Conservation (phyloP, 169 alveolate species). For the Plasmodium ovale region DNA sequence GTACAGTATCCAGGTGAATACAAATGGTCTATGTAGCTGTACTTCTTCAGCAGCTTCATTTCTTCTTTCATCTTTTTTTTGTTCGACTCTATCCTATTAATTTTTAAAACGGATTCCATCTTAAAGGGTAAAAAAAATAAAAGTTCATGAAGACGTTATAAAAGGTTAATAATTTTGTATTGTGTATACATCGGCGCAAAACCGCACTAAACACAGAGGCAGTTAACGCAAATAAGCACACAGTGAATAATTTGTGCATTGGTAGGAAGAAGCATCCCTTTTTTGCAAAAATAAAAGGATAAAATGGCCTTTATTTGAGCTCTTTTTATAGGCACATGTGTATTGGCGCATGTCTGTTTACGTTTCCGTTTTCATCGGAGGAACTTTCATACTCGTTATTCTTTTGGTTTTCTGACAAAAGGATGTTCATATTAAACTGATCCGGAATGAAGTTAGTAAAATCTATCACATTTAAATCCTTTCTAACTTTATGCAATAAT, state of each 20-base stretch:
- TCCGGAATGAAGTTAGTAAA: slow-evolving; percentile 43
- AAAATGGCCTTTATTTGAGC: too few relatives aligned
- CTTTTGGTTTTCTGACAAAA: slow-evolving; percentile 3
- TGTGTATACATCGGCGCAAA: background rate
- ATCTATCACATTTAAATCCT: slow-evolving; percentile 20
- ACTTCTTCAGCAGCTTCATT: slow-evolving; percentile 34
- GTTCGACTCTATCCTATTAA: slow-evolving; percentile 17
- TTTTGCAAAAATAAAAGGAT: too few relatives aligned
- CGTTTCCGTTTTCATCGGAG: slow-evolving; percentile 11
- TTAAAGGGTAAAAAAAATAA: slow-evolving; percentile 22
- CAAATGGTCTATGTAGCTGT: slow-evolving; percentile 38
- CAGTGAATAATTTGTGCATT: background rate
- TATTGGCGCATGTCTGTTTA: background rate
- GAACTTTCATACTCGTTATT: slow-evolving; percentile 7
- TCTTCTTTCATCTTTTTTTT: slow-evolving; percentile 29
- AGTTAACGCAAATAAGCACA: background rate
- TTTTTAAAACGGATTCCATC: slow-evolving; percentile 19
- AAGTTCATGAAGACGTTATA: background rate
- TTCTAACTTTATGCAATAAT: slow-evolving; percentile 21
- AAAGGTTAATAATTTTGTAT: background rate
- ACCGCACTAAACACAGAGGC: background rate
- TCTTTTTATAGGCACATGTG: background rate
- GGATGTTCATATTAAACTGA: slow-evolving; percentile 32
- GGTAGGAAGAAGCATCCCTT: too few relatives aligned
- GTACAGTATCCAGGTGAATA: slow-evolving; percentile 63